phyloP scores from a whole-genome alignment of 805 yeast genomes.

The Saccharomycopsis oosterbeekiorum region DNA sequence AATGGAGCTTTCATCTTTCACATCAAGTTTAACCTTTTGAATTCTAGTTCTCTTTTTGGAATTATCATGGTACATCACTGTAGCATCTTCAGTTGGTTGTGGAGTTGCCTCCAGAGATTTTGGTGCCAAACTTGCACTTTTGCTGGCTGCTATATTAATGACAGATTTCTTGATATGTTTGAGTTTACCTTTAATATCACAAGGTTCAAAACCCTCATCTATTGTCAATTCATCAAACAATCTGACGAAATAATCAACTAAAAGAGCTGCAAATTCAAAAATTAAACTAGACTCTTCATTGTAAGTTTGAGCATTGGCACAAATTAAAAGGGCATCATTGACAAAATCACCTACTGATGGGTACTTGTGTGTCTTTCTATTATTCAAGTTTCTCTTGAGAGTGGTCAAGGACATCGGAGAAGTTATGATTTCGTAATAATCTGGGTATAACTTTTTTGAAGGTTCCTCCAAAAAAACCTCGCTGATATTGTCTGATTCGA shows the following conservation, averaged over 20 bases:
- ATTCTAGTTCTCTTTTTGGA: not conserved
- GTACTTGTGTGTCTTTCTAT: constrained; percentile 32
- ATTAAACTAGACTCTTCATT: constrained; percentile 68
- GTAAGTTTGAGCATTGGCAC: constrained; percentile 68
- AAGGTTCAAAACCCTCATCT: not conserved
- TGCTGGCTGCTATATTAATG: not conserved
- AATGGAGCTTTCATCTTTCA: not conserved
- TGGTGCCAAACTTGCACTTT: constrained; percentile 8
- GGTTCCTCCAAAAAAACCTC: constrained; percentile 73
- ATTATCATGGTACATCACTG: constrained; percentile 6
- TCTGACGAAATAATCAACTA: constrained; percentile 43
- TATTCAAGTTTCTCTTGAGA: constrained; percentile 43
- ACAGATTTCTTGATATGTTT: not conserved
- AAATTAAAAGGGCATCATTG: constrained; percentile 51
- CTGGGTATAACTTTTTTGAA: constrained; percentile 62
- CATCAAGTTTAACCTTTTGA: not conserved
- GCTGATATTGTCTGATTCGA: constrained; percentile 32
- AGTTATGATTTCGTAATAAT: constrained; percentile 63
- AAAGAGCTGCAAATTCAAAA: constrained; percentile 56
- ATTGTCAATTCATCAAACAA: constrained; percentile 25
- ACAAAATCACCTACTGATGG: constrained; percentile 49
- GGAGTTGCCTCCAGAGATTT: not conserved
- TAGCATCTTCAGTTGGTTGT: not conserved
- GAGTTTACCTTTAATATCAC: not conserved
- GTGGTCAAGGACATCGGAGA: constrained; percentile 65